phyloP scores from a whole-genome alignment of 306 rosid species.

The Quercus gilva region DNA sequence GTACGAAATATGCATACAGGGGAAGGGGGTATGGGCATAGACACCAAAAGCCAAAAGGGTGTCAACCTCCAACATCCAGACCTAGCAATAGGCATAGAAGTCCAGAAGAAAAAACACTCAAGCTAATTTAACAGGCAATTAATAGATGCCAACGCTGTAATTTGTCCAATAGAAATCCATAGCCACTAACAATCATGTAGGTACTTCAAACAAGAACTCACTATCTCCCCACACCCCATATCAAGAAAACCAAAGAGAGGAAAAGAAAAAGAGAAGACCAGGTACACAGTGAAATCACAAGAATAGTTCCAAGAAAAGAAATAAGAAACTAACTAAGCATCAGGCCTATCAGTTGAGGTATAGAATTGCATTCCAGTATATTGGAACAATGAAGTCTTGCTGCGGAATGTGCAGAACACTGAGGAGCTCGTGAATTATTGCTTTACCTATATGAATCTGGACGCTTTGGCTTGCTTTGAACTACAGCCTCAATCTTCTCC shows the following conservation, averaged over 20 bases:
- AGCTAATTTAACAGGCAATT: too few relatives aligned
- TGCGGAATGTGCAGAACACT: slow-evolving; percentile 25
- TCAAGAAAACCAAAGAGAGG: not conserved
- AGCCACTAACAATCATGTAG: not conserved
- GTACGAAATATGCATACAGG: too few relatives aligned
- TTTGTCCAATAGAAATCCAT: not conserved
- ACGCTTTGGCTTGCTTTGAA: slow-evolving; percentile 95
- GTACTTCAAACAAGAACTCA: not conserved
- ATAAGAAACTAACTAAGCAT: not conserved
- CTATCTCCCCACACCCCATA: not conserved
- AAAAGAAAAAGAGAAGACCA: not conserved
- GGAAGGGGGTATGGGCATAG: too few relatives aligned
- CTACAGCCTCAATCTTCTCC: slow-evolving; percentile 88
- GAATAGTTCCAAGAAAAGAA: not conserved
- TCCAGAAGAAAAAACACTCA: too few relatives aligned
- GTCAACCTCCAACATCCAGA: too few relatives aligned
- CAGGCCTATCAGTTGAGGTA: not conserved
- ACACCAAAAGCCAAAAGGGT: too few relatives aligned
- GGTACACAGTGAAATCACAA: not conserved
- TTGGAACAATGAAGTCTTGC: slow-evolving; percentile 14
- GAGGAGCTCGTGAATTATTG: slow-evolving; percentile 7
- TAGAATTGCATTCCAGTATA: slow-evolving; percentile 15
- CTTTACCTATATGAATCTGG: slow-evolving; percentile 72
- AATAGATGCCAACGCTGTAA: too few relatives aligned
- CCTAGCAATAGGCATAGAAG: too few relatives aligned